These are phyloP conservation scores for Saxophila tyrrhenica DNA, from an alignment of 495 filamentous ascomycete species.

Conservation along the genomic window DNA sequence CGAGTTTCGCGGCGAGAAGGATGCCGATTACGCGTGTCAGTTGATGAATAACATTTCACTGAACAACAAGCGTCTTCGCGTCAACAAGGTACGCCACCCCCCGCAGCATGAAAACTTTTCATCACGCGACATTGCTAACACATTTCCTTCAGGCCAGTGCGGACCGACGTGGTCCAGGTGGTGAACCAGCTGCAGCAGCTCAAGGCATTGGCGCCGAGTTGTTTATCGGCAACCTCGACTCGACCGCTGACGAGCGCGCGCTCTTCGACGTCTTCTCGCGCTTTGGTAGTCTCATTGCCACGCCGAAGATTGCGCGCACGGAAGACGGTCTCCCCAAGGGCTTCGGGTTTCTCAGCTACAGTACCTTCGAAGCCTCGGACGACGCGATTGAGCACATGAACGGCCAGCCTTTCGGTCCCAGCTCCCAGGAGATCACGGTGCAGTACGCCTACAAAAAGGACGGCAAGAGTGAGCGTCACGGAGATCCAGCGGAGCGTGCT, in stretches of 20 bases:
- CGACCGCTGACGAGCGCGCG: slow-evolving; percentile 88
- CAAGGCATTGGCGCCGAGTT: slow-evolving; percentile 88
- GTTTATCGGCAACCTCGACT: slow-evolving; percentile 92
- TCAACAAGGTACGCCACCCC: too few species aligned
- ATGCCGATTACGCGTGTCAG: slow-evolving; percentile 92
- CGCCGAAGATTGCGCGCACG: slow-evolving; percentile 90
- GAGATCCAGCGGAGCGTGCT: slow-evolving; percentile 86
- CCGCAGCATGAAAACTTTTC: too few species aligned
- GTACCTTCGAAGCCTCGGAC: slow-evolving; percentile 89
- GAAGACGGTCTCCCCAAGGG: slow-evolving; percentile 86
- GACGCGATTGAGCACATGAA: slow-evolving; percentile 88
- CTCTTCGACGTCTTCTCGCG: slow-evolving; percentile 96
- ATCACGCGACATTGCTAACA: too few species aligned
- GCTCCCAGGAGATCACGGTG: slow-evolving; percentile 90
- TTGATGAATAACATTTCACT: slow-evolving; percentile 94
- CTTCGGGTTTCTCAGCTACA: slow-evolving; percentile 92
- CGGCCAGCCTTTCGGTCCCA: slow-evolving; percentile 72
- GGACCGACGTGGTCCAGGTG: slow-evolving; percentile 71
- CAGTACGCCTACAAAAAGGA: slow-evolving; percentile 99
- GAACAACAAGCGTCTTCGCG: slow-evolving; percentile 88
- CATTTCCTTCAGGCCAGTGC: too few species aligned
- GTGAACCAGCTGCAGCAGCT: slow-evolving; percentile 37
- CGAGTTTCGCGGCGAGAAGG: slow-evolving; percentile 90
- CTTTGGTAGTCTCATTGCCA: slow-evolving; percentile 71
- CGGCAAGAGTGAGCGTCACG: slow-evolving; percentile 92